Evolutionary conservation across 192 early-diverging fungal species (phyloP), one percentile per base, ranked within the genome.

Genomic region (Chytriomyces sp.): DNA sequence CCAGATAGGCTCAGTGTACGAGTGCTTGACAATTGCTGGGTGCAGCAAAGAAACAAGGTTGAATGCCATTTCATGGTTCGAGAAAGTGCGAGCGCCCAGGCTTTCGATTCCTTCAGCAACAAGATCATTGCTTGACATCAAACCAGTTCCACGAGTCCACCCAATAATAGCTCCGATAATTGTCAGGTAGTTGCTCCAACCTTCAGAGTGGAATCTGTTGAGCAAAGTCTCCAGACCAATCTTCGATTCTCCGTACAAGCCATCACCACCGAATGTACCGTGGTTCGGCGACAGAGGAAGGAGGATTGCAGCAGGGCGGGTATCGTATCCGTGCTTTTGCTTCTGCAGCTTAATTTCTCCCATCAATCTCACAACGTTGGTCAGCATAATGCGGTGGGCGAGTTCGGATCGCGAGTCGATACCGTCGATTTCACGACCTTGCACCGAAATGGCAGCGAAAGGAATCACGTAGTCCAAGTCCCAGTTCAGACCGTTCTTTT

Each of bases 281-380:
- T 98, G 96, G 89, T 98, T 98, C 65, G 96, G 96, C 69, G 96
- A 98, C 65, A 97, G 80, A 8, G 96, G 96, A 45, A 98, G 82
- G 16, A 98, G 85, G 28, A 93, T 93, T 61, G 92, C 91, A 23
- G 96, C 93, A 59, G 95, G 94, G 67, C 94, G 93, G 65, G 94
- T 96, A 75, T 94, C 91, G 73, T 87, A 91, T 46, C 91, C 89
- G 45, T 88, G 80, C 77, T 75, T 73, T 76, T 90, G 88, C 89
- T 98, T 98, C 81, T 93, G 87, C 64, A 84, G 82, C 83, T 94
- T 95, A 67, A 98, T 90, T 62, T 88, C 84, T 64, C 97, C 97
- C 70, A 98, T 81, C 73, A 97, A 76, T 45, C 96, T 92, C 63
- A 96, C 76, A 44, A 95, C 78, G 83, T 98, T 98, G 72, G 95